These are phyloP conservation scores for Colletotrichum theobromicola DNA, from an alignment of 2,329 filamentous ascomycete genomes.

Conservation along the genomic window DNA sequence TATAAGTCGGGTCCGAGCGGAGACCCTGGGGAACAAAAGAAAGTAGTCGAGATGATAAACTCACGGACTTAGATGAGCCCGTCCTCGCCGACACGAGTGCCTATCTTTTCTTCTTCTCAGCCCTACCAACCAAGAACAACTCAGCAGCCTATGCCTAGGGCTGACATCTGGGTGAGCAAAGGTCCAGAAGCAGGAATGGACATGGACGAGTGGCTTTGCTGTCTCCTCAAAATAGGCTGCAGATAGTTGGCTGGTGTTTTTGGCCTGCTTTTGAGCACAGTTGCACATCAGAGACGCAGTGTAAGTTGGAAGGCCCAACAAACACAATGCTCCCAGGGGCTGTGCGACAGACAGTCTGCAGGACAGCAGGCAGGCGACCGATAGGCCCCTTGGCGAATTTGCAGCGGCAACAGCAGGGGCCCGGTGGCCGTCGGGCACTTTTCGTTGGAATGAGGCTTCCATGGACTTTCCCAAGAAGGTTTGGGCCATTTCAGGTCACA, in stretches of 20 bases:
- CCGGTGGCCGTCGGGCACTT: not conserved
- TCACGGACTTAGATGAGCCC: not conserved
- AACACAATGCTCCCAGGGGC: not conserved
- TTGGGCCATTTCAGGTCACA: not conserved
- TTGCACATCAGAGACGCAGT: not conserved
- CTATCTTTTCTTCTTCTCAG: slow-evolving; percentile 13
- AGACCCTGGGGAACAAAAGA: not conserved
- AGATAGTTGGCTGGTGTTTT: not conserved
- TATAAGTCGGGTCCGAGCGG: slow-evolving; percentile 1
- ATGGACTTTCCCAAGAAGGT: not conserved
- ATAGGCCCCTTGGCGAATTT: not conserved
- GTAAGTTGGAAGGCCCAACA: not conserved
- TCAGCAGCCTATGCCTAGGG: not conserved
- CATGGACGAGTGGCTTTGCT: not conserved
- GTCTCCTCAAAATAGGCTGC: slow-evolving; percentile 3
- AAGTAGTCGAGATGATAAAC: not conserved
- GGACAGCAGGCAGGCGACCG: not conserved
- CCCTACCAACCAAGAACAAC: not conserved
- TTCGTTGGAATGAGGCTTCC: not conserved
- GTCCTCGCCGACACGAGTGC: not conserved
- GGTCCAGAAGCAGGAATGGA: not conserved
- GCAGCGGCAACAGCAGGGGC: not conserved
- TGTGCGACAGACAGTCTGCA: not conserved
- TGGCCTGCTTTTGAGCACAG: not conserved
- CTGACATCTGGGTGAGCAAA: not conserved